Conservation (phyloP, 176 grass and related monocot genomes). For the Carex kokanica region DNA sequence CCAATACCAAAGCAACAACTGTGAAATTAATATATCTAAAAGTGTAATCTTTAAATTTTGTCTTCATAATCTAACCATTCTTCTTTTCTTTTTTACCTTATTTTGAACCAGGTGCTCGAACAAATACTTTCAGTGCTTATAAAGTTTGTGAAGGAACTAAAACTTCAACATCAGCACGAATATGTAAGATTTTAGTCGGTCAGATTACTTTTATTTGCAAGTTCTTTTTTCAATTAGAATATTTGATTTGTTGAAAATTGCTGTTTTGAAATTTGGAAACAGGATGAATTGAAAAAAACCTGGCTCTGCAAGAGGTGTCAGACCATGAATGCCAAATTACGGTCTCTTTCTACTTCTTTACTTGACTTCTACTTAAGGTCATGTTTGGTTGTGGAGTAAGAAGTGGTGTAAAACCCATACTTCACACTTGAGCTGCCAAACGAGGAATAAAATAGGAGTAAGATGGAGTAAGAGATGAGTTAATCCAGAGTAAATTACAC, state of each 20-base stretch:
- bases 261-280: constrained; percentile 28
- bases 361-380: constrained; percentile 9
- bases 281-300: constrained; percentile 95
- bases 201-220: not conserved
- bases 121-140: constrained; percentile 96
- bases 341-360: constrained; percentile 37
- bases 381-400: no score
- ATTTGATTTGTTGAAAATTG: not conserved
- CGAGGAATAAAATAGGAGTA: no score
- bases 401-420: no score
- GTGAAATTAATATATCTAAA: no score
- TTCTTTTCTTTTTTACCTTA: constrained; percentile 11
- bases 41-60: constrained; percentile 14
- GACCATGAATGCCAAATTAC: constrained; percentile 98
- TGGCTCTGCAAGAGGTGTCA: constrained; percentile 98
- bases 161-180: constrained; percentile 93
- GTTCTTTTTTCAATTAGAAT: not conserved
- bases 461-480: no score
- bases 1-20: no score
- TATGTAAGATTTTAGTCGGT: constrained; percentile 53
- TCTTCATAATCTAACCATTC: constrained; percentile 5
- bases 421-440: no score
- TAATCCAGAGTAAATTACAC: no score
- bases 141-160: constrained; percentile 95
- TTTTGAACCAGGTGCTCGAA: constrained; percentile 67